Base-by-base conservation (phyloP, 495 filamentous ascomycete genomes). In the Penicillium diatomitis region DNA sequence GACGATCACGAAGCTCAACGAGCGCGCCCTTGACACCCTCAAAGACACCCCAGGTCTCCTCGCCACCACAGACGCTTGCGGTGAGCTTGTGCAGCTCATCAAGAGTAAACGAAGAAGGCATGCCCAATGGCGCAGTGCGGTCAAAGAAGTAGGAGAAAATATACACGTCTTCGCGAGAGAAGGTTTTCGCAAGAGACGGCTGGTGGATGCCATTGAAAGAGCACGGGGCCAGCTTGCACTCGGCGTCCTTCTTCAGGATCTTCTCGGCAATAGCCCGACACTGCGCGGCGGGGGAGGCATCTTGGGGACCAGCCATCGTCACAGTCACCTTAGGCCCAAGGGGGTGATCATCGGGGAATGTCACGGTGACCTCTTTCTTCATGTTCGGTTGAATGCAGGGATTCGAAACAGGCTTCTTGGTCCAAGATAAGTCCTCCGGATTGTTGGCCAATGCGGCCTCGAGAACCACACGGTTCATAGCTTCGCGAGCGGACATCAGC, bases 131-230 rank as follows among this genome's bases (percentile, higher is more conserved):
- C 52, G 83, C 74, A 32, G 87, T 90, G 60, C 92, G 90, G 73
- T 98, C 92, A 71, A 82, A 95, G 72, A 98, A 98, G 73, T 91
- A 98, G 35, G 87, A 94, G 69, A 98, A 90, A 53, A 95, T 87
- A 72, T 90, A 98, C 27, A 96, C 80, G 61, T 96, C 94, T 63
- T 96, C 92, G 47, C 76, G 75, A 11, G 89, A 74, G 59, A 98
- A 97, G 1, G 92, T 98, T 77, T 95, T 92, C 51, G 79, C 85
- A 36, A 98, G 79, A 35, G 86, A 85, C 2, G 92, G 92, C 64
- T 98, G 92, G 66, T 97, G 88, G 31, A 97, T 79, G 54, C 92
- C 92, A 64, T 90, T 91, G 83, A 98, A 98, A 5, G 92, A 95
- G 76, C 92, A 98, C 10, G 92, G 94, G 0, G 87, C 75, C 33